Evolutionary conservation across 2,329 filamentous ascomycete species (phyloP).

Genomic region (Pseudogymnoascus sp.): DNA sequence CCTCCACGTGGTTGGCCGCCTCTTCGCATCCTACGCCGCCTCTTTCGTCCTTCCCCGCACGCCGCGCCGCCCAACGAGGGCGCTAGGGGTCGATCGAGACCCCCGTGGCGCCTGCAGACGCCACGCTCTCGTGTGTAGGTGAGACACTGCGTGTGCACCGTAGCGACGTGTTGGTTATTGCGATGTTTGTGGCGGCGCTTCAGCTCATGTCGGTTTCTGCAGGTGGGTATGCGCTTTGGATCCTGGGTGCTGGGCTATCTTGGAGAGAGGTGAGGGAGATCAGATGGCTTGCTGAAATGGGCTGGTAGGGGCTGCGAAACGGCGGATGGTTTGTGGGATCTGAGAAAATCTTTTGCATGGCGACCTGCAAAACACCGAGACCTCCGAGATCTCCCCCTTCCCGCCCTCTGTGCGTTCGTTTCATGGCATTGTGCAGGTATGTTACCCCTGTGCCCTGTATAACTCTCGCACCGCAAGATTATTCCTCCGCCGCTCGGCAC

Average conservation of each 20-base stretch:
- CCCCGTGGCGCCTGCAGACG: neutral
- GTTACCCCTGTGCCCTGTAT: neutral
- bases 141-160: neutral
- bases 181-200: neutral
- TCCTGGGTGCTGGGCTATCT: neutral
- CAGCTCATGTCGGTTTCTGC: neutral
- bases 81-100: neutral
- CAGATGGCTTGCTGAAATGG: neutral
- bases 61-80: neutral
- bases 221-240: neutral
- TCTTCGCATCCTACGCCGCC: neutral
- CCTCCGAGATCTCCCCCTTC: neutral
- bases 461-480: neutral
- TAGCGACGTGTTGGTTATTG: neutral
- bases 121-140: neutral
- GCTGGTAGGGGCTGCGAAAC: neutral
- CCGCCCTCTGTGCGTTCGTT: neutral
- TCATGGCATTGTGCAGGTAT: neutral
- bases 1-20: constrained; percentile 1
- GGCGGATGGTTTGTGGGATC: neutral
- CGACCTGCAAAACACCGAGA: neutral
- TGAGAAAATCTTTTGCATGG: neutral
- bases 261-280: neutral
- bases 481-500: neutral
- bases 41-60: neutral